These are phyloP conservation scores for Dioscorea cayenensis DNA, from an alignment of 116 monocot genomes.

Conservation along the genomic window DNA sequence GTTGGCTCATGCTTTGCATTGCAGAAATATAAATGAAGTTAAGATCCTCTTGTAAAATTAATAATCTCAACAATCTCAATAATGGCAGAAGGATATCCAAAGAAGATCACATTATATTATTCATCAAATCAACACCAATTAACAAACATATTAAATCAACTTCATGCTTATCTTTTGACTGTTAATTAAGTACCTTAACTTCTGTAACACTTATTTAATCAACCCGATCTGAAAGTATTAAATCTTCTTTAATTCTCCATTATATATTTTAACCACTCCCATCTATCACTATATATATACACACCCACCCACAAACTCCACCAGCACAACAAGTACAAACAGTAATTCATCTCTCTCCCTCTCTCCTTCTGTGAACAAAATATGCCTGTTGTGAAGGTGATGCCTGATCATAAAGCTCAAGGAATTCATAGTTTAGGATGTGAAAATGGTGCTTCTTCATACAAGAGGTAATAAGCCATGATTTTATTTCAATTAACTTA, in stretches of 20 bases:
- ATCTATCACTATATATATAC: too few relatives aligned
- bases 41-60: too few relatives aligned
- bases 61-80: too few relatives aligned
- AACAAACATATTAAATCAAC: too few relatives aligned
- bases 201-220: neutral
- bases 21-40: too few relatives aligned
- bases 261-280: neutral
- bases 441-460: constrained; percentile 14
- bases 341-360: neutral
- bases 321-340: neutral
- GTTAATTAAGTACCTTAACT: too few relatives aligned
- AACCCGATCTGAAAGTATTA: neutral
- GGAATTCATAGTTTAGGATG: constrained; percentile 11
- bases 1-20: too few relatives aligned
- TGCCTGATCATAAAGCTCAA: constrained; percentile 22
- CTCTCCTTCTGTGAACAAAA: neutral
- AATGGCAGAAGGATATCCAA: too few relatives aligned
- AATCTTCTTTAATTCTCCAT: neutral
- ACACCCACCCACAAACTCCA: neutral
- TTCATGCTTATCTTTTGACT: too few relatives aligned
- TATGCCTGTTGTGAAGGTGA: constrained; percentile 14
- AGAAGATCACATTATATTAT: too few relatives aligned
- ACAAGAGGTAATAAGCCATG: constrained; percentile 25
- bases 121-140: too few relatives aligned
- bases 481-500: neutral